These are phyloP conservation scores for Puya raimondii DNA, from an alignment of 176 grass and related monocot species.

Conservation along the genomic window DNA sequence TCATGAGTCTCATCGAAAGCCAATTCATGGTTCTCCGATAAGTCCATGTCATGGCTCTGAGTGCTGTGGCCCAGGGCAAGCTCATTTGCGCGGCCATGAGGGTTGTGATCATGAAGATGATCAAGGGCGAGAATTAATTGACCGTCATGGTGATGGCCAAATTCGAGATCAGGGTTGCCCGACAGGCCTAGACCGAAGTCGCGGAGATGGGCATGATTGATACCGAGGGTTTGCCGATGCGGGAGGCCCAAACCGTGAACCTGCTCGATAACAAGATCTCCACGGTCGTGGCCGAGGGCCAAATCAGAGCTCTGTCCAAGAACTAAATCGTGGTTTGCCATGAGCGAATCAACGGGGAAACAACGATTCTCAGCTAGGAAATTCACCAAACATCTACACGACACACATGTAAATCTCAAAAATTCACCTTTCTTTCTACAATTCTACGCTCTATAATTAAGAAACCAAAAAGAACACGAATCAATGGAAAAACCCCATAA, in stretches of 20 bases:
- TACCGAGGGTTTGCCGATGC: slow-evolving; percentile 25
- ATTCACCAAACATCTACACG: slow-evolving; percentile 5
- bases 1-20: slow-evolving; percentile 54
- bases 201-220: slow-evolving; percentile 33
- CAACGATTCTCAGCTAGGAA: slow-evolving; percentile 5
- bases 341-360: slow-evolving; percentile 20
- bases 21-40: slow-evolving; percentile 67
- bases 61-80: slow-evolving; percentile 51
- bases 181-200: slow-evolving; percentile 42
- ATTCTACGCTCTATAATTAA: not conserved
- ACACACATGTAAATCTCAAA: not conserved
- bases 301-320: slow-evolving; percentile 78
- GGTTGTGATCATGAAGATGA: slow-evolving; percentile 19
- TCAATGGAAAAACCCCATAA: not conserved
- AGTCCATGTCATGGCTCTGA: slow-evolving; percentile 49
- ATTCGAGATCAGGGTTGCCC: no score
- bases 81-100: slow-evolving; percentile 40
- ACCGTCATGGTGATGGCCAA: slow-evolving; percentile 44
- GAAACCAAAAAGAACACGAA: not conserved
- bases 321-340: slow-evolving; percentile 84
- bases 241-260: slow-evolving; percentile 42
- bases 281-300: slow-evolving; percentile 61
- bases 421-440: not conserved
- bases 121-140: slow-evolving; percentile 54
- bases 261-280: slow-evolving; percentile 46